Base-by-base conservation (phyloP, 2,329 filamentous ascomycete species). In the Hirsutella thompsonii region DNA sequence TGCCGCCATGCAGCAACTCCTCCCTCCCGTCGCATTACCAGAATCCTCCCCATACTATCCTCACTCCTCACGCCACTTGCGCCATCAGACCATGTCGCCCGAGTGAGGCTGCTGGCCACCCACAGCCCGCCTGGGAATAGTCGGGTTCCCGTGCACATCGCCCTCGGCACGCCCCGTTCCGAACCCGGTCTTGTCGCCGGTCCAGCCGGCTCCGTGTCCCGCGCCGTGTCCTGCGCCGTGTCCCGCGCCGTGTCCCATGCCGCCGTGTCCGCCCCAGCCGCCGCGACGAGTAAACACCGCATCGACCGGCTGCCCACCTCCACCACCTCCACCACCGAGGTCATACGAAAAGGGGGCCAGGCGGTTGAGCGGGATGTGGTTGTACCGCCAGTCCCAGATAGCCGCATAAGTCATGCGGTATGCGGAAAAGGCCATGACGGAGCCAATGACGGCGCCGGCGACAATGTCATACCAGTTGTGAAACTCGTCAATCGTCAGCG, bases 401-500 rank as follows among this genome's bases (percentile, higher is more conserved):
- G 70, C 64, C 0, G 78, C 77, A 49, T 81, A 85, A 2, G 74
- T 69, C 76, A 81, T 81, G 41, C 81, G 66, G 55, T 83, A 84
- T 0, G 70, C 56, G 1, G 69, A 73, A 50, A 83, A 77, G 0
- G 80, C 81, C 59, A 83, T 74, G 44, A 74, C 54, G 2, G 72
- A 77, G 2, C 81, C 81, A 36, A 85, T 81, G 33, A 72, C 53
- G 0, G 70, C 79, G 5, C 81, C 81, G 0, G 76, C 78, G 1
- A 83, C 43, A n/a, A 83, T 64, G 42, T 86, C 81, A 45, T 85
- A 85, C 77, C 79, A 83, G 59, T 86, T 79, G 60, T 88, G 82
- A 55, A 69, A 83, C 54, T 83, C 75, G 47, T 86, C 77, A 42
- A 86, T 83, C 0, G 79, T 83, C 9, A 86, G 61, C 0, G 79